Base-by-base conservation (phyloP, 225 moss, liverwort and hornwort species). In the Pleurozium schreberi region DNA sequence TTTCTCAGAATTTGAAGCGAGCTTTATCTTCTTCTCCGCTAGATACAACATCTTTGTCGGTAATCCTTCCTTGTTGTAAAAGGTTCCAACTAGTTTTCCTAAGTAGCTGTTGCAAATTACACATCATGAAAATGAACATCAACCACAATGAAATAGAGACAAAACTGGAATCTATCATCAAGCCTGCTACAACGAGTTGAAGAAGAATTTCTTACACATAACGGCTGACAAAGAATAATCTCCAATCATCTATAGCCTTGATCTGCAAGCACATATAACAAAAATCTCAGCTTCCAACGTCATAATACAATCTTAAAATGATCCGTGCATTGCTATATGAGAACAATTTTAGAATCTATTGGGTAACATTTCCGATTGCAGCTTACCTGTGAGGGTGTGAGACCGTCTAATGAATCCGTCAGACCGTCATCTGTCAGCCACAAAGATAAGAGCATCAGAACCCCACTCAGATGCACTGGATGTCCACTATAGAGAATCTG, bases 201-300 rank as follows among this genome's bases (percentile, higher is more conserved):
- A 80, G 84, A 73, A 86, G 81, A 66, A 33, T 45, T 68, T 53
- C 97, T 95, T 89, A 98, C 98, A 86, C 88, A 91, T 99, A 99
- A 73, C 95, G 96, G 71, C 91, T 94, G 89, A 91, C 62, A 88
- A 96, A 96, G 89, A 96, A 95, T 8, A 84, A 52, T 87, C 95
- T 93, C 99, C 99, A 99, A 74, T 95, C 99, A 88, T 95, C 92
- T 81, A 99, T 95, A 87, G 93, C 93, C 94, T 99, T 99, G 88
- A 99, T 91, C 98, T 99, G 95, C 87, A 89, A 75, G 52, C 87
- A 90, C 78, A 89, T 80, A 50, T 34, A 43, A 84, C 47, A 62
- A 64, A 49, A 58, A 13, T 80, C 40, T 92, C 65, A 90, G 86
- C 23, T 38, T 88, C 61, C 43, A 60, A 87, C 26, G 27, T 59